Evolutionary conservation across 768 basidiomycete species (phyloP).

Genomic region (Candolleomyces eurysporus): DNA sequence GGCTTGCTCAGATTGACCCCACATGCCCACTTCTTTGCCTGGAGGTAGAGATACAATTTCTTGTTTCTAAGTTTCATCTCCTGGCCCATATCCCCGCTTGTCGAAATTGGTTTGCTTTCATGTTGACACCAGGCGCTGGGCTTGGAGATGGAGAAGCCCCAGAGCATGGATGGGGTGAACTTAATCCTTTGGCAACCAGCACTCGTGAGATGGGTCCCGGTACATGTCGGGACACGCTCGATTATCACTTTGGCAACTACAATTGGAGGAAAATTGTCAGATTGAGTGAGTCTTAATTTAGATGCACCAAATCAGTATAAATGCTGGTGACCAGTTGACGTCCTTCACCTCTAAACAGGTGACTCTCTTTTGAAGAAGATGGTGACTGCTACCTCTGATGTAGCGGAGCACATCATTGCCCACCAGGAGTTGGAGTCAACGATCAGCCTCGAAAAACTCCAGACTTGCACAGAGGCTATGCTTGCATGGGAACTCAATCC

Average conservation of each 20-base stretch:
- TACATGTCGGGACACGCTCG: slow-evolving; percentile 20
- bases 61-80: slow-evolving; percentile 26
- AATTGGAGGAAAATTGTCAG: slow-evolving; percentile 27
- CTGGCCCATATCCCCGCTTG: slow-evolving; percentile 22
- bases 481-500: slow-evolving; percentile 3
- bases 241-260: slow-evolving; percentile 25
- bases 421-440: not conserved
- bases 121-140: slow-evolving; percentile 21
- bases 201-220: slow-evolving; percentile 38
- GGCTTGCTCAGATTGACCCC: slow-evolving; percentile 3
- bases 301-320: not conserved
- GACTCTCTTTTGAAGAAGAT: not conserved
- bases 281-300: slow-evolving; percentile 12
- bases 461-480: not conserved
- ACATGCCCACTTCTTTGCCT: not conserved
- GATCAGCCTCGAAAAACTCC: not conserved
- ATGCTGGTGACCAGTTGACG: too few relatives aligned
- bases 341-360: not conserved
- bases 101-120: slow-evolving; percentile 21
- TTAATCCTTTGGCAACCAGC: slow-evolving; percentile 24
- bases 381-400: not conserved
- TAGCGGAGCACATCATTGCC: not conserved
- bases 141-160: slow-evolving; percentile 34
- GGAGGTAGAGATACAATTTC: not conserved
- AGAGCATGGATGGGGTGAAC: slow-evolving; percentile 29